Percentiles rank a stretch among this genome's conserved stretches.
Evolutionary conservation across 2,329 filamentous ascomycete genomes (phyloP).

Genomic region (Claviceps sp.): DNA sequence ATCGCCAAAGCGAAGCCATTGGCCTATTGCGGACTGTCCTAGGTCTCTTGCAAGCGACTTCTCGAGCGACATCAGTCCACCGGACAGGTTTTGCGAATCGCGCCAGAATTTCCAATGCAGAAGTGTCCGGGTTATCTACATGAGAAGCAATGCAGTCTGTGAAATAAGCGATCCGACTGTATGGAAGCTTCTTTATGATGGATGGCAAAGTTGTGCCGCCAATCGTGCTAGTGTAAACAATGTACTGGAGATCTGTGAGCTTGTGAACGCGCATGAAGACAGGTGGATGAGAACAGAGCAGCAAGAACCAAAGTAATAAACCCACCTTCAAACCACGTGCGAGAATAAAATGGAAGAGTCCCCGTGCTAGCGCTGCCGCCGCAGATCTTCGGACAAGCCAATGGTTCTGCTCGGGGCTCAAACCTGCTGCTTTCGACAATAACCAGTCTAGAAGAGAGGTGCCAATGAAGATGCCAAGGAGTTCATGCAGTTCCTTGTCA

Average conservation of each 20-base stretch:
- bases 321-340: no score
- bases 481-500: not conserved
- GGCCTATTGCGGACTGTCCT: not conserved
- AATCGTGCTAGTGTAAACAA: not conserved
- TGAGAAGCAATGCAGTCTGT: not conserved
- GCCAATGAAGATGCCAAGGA: constrained; percentile 1
- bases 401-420: constrained; percentile 4
- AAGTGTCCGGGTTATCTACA: not conserved
- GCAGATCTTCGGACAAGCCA: constrained; percentile 14
- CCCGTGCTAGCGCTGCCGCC: constrained; percentile 7
- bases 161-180: not conserved
- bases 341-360: no score
- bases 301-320: not conserved
- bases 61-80: not conserved
- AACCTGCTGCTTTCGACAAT: not conserved
- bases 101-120: not conserved
- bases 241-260: not conserved
- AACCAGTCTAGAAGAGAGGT: not conserved
- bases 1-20: not conserved
- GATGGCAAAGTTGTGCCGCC: not conserved
- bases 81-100: not conserved
- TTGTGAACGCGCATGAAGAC: not conserved
- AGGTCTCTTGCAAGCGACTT: not conserved
- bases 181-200: not conserved
- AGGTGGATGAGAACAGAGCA: not conserved